Evolutionary conservation across 352 stramenopile species (phyloP), one percentile per base, ranked within the genome.

Genomic region (Phytopythium kandeliae): DNA sequence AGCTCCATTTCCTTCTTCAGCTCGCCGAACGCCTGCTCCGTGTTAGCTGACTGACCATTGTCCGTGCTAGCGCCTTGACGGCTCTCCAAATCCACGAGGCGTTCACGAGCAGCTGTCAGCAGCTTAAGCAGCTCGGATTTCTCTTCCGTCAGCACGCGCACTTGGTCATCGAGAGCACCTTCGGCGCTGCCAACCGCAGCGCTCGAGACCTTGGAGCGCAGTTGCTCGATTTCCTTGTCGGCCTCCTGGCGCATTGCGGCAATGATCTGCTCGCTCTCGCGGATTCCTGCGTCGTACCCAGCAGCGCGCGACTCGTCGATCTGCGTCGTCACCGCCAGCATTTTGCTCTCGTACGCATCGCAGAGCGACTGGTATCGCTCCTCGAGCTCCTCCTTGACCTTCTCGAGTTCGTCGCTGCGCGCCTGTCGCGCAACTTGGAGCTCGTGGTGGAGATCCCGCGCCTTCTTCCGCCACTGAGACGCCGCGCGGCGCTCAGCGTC

Each of bases 201-300:
- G 17, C 57, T 54, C 0, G 45, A 9, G n/a, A 80, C 51, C 11
- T 76, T 63, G n/a, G 35, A 55, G 0, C 58, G 51, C 26, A 76
- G 43, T 2, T 61, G 28, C 10, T 51, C 51, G 40, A 78, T 59
- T 21, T 83, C 72, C 3, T 70, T 62, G 22, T 89, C 64, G 6
- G 75, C 60, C 7, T 75, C 64, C 16, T 78, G 67, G 1, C 63
- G 68, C 43, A 92, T 71, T n/a, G 57, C 78, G 38, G 78, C 66
- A 2, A 90, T 60, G 55, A 92, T 84, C 12, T 63, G 50, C 41
- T 91, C 78, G 60, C 80, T 94, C 51, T 92, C 80, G 4, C 72
- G 63, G 35, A 91, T 85, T 0, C 83, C 83, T 49, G 84, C 80
- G 37, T 92, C 75, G 47, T 90, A 92, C 0, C 83, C 83, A 13